Conservation (phyloP, 2,329 filamentous ascomycete genomes). For the Aspergillus alliaceus region DNA sequence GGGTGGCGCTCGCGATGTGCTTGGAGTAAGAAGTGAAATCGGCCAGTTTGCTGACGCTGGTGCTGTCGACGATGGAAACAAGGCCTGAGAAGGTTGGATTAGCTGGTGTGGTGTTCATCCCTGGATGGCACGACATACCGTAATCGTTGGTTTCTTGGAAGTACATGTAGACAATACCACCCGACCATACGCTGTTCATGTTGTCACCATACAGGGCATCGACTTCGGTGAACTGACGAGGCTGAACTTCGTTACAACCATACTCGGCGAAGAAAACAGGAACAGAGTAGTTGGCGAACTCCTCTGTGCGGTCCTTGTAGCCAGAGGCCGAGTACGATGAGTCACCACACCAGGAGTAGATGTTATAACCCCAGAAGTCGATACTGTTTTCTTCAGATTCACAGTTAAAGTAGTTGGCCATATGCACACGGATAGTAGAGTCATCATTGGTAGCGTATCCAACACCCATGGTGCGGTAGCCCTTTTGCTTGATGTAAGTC, state of each 20-base stretch:
- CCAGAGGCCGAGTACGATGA: slow-evolving; percentile 75
- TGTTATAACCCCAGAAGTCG: slow-evolving; percentile 99
- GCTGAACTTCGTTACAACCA: slow-evolving; percentile 76
- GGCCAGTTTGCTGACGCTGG: slow-evolving; percentile 63
- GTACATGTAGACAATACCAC: slow-evolving; percentile 98
- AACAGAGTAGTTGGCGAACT: slow-evolving; percentile 85
- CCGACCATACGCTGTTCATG: slow-evolving; percentile 86
- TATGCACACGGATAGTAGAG: slow-evolving; percentile 71
- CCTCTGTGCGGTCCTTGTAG: slow-evolving; percentile 75
- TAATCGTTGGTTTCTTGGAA: slow-evolving; percentile 87
- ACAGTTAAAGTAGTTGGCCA: slow-evolving; percentile 94
- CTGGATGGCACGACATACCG: slow-evolving; percentile 50
- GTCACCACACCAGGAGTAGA: slow-evolving; percentile 96
- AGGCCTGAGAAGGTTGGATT: slow-evolving; percentile 20
- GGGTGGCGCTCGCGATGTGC: slow-evolving; percentile 65
- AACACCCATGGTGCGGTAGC: slow-evolving; percentile 76
- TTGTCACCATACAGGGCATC: slow-evolving; percentile 71
- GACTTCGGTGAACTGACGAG: slow-evolving; percentile 82
- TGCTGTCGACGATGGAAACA: slow-evolving; percentile 62
- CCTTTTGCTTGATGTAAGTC: slow-evolving; percentile 78
- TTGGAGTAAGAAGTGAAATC: slow-evolving; percentile 73
- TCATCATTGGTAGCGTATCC: slow-evolving; percentile 96
- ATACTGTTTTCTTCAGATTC: slow-evolving; percentile 65
- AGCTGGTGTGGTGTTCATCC: not conserved
- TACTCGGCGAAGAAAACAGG: slow-evolving; percentile 98